Conservation (phyloP, 2,329 filamentous ascomycete species). For the Calonectria naviculata region DNA sequence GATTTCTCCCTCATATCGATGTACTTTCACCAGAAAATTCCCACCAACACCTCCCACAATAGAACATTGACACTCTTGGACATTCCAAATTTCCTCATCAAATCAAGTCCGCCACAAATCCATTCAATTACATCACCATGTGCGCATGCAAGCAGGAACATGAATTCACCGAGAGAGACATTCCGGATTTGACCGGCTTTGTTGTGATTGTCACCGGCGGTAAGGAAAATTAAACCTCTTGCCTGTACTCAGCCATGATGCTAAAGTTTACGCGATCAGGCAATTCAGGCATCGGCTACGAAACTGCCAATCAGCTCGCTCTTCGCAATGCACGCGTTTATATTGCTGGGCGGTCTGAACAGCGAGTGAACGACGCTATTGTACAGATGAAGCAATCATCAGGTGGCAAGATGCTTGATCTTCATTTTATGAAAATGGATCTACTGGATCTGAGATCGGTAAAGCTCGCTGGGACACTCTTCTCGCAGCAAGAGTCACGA, state of each 20-base stretch:
- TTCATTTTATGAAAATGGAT: slow-evolving; percentile 37
- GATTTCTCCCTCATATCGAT: too few relatives aligned
- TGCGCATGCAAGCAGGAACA: background rate
- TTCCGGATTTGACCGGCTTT: slow-evolving; percentile 33
- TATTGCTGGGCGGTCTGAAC: slow-evolving; percentile 34
- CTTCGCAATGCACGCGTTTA: slow-evolving; percentile 32
- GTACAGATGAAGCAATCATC: slow-evolving; percentile 23
- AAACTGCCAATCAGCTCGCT: slow-evolving; percentile 35
- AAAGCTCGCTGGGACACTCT: slow-evolving; percentile 26
- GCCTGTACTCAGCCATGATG: fast-evolving
- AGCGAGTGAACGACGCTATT: slow-evolving; percentile 34
- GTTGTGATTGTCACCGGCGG: slow-evolving; percentile 38
- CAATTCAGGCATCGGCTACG: slow-evolving; percentile 37
- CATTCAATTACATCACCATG: background rate
- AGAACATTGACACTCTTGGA: too few relatives aligned
- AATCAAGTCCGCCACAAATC: too few relatives aligned
- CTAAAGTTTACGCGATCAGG: background rate
- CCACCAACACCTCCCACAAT: too few relatives aligned
- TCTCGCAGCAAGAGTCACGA: slow-evolving; percentile 26
- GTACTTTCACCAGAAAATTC: too few relatives aligned
- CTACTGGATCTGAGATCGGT: slow-evolving; percentile 34
- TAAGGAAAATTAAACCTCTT: background rate
- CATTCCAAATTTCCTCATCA: background rate
- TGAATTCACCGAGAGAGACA: slow-evolving; percentile 25
- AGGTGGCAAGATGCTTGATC: slow-evolving; percentile 22